phyloP scores from a whole-genome alignment of 2,329 filamentous ascomycete genomes.

The Xylaria sp. region DNA sequence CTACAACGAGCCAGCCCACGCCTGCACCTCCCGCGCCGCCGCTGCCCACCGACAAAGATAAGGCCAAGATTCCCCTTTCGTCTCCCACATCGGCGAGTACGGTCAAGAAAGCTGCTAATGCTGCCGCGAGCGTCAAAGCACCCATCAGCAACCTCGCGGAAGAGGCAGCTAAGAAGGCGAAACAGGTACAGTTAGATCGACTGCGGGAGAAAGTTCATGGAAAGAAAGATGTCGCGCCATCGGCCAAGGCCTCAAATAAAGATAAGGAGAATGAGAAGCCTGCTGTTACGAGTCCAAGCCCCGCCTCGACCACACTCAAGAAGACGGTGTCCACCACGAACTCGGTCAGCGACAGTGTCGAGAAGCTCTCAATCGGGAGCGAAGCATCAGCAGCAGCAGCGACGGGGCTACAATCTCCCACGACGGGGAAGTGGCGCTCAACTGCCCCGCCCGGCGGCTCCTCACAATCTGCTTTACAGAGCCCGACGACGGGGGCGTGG shows the following conservation, averaged over 20 bases:
- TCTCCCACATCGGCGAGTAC: conserved; percentile 20
- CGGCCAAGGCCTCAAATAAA: conserved; percentile 1
- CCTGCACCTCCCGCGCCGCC: conserved; percentile 35
- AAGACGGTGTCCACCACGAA: conserved; percentile 15
- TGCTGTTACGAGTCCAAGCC: conserved; percentile 1
- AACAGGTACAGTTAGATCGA: conserved; percentile 60
- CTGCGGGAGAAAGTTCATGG: conserved; percentile 62
- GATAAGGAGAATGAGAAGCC: conserved; percentile 28
- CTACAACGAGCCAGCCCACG: conserved; percentile 18
- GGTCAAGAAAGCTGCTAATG: conserved; percentile 31
- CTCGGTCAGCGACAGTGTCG: conserved; percentile 31
- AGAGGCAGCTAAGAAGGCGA: conserved; percentile 69
- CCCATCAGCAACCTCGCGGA: conserved; percentile 64
- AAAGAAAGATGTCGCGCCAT: conserved; percentile 42
- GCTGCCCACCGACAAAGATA: conserved; percentile 40
- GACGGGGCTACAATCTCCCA: conserved; percentile 53
- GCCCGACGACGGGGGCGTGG: conserved; percentile 51
- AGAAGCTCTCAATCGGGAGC: conserved; percentile 25
- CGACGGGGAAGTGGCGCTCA: conserved; percentile 50
- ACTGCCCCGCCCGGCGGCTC: conserved; percentile 32
- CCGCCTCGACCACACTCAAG: conserved; percentile 4
- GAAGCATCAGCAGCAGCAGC: conserved; percentile 20
- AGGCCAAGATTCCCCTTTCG: conserved; percentile 35
- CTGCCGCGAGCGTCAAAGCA: conserved; percentile 33
- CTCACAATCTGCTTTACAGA: conserved; percentile 47